Evolutionary conservation across 2,329 filamentous ascomycete species (phyloP).

Genomic region (Thermothelomyces thermophilus): DNA sequence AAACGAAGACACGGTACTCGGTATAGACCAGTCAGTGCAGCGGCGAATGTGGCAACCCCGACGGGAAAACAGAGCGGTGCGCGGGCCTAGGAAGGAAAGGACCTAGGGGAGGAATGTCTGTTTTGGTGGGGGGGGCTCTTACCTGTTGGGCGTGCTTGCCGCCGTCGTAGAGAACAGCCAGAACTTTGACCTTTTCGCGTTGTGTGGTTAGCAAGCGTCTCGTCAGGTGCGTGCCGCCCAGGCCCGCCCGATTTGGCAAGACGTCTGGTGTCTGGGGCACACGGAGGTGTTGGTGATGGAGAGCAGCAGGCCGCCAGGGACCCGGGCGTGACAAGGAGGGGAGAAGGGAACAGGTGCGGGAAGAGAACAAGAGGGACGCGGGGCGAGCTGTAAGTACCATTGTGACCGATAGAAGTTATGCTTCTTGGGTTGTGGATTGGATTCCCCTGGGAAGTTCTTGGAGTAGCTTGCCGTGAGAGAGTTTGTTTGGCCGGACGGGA

Average conservation of each 20-base stretch:
- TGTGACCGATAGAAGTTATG: slow-evolving; percentile 14
- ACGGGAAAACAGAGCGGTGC: too few species aligned
- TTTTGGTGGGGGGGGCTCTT: slow-evolving; percentile 28
- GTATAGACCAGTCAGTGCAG: neutral
- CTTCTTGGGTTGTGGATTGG: too few species aligned
- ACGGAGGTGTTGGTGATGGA: too few species aligned
- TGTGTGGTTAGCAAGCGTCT: slow-evolving; percentile 47
- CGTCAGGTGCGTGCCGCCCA: neutral
- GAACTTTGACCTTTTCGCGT: slow-evolving; percentile 78
- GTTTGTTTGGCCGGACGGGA: neutral
- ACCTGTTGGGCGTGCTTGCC: slow-evolving; percentile 82
- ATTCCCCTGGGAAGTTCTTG: neutral
- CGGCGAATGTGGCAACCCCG: neutral
- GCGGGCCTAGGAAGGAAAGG: too few species aligned
- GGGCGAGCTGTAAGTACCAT: slow-evolving; percentile 23
- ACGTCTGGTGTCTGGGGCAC: neutral
- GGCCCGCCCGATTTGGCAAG: neutral
- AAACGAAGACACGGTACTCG: too few species aligned
- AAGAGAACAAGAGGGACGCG: slow-evolving; percentile 15
- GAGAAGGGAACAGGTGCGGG: slow-evolving; percentile 5
- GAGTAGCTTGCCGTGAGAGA: too few species aligned
- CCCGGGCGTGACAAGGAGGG: slow-evolving; percentile 1
- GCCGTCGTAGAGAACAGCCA: slow-evolving; percentile 90
- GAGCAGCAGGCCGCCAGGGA: slow-evolving; percentile 8
- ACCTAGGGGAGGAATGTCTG: slow-evolving; percentile 12